Percentiles rank a stretch among this genome's conserved stretches.
These are phyloP conservation scores for Trichoderma simmonsii DNA, from an alignment of 2,329 filamentous ascomycete genomes.

Conservation along the genomic window DNA sequence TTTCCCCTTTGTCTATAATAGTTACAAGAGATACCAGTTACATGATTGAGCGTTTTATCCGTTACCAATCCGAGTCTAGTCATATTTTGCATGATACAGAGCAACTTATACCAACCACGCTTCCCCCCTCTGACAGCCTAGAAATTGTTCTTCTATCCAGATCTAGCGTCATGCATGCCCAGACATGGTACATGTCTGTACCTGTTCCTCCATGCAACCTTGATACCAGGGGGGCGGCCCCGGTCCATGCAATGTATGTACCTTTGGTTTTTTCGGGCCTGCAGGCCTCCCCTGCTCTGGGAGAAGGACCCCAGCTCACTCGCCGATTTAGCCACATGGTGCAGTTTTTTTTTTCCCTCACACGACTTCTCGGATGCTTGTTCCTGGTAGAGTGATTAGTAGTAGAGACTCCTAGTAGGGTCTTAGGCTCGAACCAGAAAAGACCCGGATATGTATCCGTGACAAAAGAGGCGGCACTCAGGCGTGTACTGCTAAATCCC, in stretches of 20 bases:
- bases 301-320: background rate
- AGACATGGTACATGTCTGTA: background rate
- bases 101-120: background rate
- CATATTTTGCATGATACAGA: background rate
- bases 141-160: background rate
- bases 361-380: background rate
- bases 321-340: background rate
- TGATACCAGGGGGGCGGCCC: background rate
- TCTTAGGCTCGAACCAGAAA: background rate
- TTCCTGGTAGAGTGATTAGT: background rate
- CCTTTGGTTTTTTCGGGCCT: background rate
- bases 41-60: background rate
- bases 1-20: background rate
- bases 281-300: background rate
- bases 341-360: background rate
- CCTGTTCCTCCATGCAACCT: background rate
- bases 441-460: background rate
- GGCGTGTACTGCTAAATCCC: background rate
- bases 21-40: background rate
- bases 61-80: background rate
- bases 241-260: background rate
- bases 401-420: background rate
- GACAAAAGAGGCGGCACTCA: background rate
- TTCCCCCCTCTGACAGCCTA: background rate
- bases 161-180: background rate